Evolutionary conservation across 1,284 basidiomycete species (phyloP), one percentile per base, ranked within the genome.

Genomic region (Cutaneotrichosporon mucoides): DNA sequence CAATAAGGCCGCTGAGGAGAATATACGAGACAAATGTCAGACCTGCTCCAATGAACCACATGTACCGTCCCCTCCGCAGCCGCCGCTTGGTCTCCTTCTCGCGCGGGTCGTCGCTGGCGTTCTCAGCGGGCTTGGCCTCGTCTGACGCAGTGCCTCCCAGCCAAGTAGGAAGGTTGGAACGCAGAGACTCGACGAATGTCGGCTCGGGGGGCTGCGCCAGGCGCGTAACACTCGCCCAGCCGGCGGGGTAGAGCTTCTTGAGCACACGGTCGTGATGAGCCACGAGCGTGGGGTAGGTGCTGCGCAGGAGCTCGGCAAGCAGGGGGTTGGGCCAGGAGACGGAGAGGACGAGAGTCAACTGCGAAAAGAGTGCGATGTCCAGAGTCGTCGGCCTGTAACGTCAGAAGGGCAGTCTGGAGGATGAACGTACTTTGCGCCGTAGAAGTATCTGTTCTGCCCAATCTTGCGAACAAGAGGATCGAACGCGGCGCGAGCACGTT

Each of bases 301-400:
- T 41, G 13, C 66, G 64, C 49, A 80, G 68, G 15, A 75, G 60
- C 55, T 75, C 63, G 9, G 74, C 65, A 36, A 79, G 64, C 12
- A 79, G 64, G 0, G 73, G 64, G 16, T 72, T 73, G 1, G 79
- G 77, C n/a, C 76, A 68, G 1, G 62, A 57, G 7, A 74, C 68
- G 15, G 69, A 65, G 47, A 80, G 70, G 16, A 76, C 57, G 52
- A 79, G 69, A 4, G 77, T 66, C n/a, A 79, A 67, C 35, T 77
- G 72, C 7, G 79, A 62, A 46, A 74, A 77, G 24, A 80, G 72
- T 24, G 63, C 62, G 1, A 77, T 62, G 54, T 80, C 79, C 13
- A 75, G 61, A 0, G 76, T 70, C 0, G 70, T 67, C 0, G 76
- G 73, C 24, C 71, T 75, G 64, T 4, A 24, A 40, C 5, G 42